phyloP scores from a whole-genome alignment of 148 eudicot species.

The Gaultheria prostrata region DNA sequence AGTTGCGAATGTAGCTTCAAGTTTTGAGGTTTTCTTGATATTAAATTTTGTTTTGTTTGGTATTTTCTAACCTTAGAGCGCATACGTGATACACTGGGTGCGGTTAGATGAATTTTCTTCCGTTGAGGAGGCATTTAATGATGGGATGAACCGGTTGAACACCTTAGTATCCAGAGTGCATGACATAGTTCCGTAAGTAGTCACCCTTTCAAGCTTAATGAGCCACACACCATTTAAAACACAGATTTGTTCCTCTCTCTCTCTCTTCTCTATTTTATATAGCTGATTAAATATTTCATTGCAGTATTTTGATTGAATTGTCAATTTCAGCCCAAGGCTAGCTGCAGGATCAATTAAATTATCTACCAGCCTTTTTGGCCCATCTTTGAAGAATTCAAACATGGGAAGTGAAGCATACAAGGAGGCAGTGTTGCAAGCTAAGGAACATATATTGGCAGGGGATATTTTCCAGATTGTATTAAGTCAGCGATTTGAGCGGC shows the following conservation, averaged over 20 bases:
- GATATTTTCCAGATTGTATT: constrained; percentile 96
- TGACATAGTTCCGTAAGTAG: constrained; percentile 72
- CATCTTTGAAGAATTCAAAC: constrained; percentile 64
- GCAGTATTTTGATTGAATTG: constrained; percentile 13
- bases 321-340: constrained; percentile 70
- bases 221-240: neutral
- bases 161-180: constrained; percentile 72
- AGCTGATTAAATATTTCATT: constrained; percentile 8
- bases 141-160: constrained; percentile 69
- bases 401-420: constrained; percentile 80
- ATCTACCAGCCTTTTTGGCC: constrained; percentile 67
- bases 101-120: constrained; percentile 69
- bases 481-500: constrained; percentile 94
- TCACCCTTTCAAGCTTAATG: neutral
- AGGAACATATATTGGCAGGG: constrained; percentile 97
- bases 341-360: constrained; percentile 79
- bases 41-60: neutral
- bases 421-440: constrained; percentile 82
- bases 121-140: constrained; percentile 71
- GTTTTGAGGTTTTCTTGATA: neutral
- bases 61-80: constrained; percentile 50
- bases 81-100: constrained; percentile 89
- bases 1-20: neutral
- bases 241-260: neutral
- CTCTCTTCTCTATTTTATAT: neutral